phyloP scores from a whole-genome alignment of 345 rosid genomes.

The Boechera divaricarpa region DNA sequence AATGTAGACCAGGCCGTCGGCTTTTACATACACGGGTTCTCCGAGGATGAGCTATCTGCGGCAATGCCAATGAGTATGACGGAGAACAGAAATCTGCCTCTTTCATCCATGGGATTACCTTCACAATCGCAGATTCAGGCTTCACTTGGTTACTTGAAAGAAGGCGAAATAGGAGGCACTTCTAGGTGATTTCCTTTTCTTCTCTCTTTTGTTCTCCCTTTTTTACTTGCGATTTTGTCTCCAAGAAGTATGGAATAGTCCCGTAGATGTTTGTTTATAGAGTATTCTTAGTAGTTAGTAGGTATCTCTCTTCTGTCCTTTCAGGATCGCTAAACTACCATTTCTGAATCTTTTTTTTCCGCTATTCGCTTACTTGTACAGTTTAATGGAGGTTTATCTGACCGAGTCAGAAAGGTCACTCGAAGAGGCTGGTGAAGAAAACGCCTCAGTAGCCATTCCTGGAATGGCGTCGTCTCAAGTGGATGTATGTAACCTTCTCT shows the following conservation, averaged over 20 bases:
- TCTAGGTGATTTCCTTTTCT: slow-evolving; percentile 13
- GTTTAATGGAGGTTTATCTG: slow-evolving; percentile 16
- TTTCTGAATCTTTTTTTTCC: background rate
- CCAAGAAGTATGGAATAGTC: background rate
- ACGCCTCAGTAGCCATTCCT: slow-evolving; percentile 2
- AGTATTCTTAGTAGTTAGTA: slow-evolving; percentile 7
- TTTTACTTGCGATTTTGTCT: background rate
- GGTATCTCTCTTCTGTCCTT: background rate
- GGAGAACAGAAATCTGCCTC: background rate
- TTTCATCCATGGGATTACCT: background rate
- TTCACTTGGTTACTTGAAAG: slow-evolving; percentile 12
- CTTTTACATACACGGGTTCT: background rate
- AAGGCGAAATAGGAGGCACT: background rate
- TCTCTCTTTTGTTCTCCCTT: background rate
- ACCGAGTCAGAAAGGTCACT: slow-evolving; percentile 4
- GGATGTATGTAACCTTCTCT: slow-evolving; percentile 30
- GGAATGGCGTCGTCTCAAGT: slow-evolving; percentile 13
- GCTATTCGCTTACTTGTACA: slow-evolving; percentile 11
- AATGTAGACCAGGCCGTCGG: background rate
- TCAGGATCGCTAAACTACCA: slow-evolving; percentile 7
- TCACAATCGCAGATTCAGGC: background rate
- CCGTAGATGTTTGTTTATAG: slow-evolving; percentile 2
- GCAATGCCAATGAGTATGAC: background rate
- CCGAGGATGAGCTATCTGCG: background rate
- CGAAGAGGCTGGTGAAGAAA: background rate